A percentile compares a stretch with the other conserved stretches of the same genome.
Evolutionary conservation across 2,329 filamentous ascomycete genomes (phyloP).

Genomic region (Aspergillus fructus): DNA sequence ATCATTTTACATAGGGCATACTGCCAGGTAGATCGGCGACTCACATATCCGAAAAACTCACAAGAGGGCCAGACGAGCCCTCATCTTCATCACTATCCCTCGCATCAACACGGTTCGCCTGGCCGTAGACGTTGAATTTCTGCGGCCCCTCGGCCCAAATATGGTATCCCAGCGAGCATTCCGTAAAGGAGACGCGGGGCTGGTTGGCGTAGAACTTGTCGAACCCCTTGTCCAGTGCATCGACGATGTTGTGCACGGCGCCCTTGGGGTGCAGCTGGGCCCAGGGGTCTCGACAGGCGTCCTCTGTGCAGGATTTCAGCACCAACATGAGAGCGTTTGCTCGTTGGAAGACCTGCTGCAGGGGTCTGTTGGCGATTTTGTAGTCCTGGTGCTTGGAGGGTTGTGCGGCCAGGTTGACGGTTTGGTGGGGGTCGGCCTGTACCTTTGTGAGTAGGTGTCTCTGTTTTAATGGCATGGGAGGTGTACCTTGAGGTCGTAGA

Average conservation of each 20-base stretch:
- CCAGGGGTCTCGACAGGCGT: constrained; percentile 37
- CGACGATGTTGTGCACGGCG: not conserved
- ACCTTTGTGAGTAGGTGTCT: not conserved
- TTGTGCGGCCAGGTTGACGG: constrained; percentile 4
- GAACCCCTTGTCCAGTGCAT: constrained; percentile 1
- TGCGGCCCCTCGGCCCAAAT: constrained; percentile 2
- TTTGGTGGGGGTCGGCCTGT: constrained; percentile 10
- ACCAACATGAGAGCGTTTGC: constrained; percentile 39
- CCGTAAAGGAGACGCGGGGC: not conserved
- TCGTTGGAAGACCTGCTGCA: constrained; percentile 22
- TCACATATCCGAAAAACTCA: not conserved
- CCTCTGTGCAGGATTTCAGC: constrained; percentile 38
- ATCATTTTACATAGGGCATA: not conserved
- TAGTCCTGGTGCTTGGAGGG: not conserved
- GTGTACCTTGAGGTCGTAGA: constrained; percentile 60
- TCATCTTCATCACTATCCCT: not conserved
- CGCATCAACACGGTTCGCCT: not conserved
- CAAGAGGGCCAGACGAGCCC: not conserved
- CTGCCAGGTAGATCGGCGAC: not conserved
- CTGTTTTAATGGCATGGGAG: not conserved
- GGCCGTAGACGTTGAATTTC: not conserved
- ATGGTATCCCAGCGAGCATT: constrained; percentile 1
- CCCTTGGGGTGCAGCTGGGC: constrained; percentile 29
- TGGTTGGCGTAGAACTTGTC: constrained; percentile 7
- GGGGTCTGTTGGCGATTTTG: not conserved